Evolutionary conservation across 371 early-diverging fungal genomes (phyloP).

Genomic region (Lichtheimia hyalospora): DNA sequence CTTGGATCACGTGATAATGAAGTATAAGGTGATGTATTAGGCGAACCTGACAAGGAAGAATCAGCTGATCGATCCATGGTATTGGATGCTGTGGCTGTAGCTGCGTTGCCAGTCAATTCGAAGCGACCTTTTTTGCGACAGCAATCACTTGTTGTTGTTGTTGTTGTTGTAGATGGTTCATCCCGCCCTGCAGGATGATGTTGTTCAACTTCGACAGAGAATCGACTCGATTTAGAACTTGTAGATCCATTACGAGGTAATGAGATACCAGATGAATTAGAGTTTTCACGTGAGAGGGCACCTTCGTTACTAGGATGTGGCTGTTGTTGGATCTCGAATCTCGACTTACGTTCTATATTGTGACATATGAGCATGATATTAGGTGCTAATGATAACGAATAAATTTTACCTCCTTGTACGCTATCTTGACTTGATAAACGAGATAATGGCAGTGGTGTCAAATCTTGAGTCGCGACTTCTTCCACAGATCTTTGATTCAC

Average conservation of each 20-base stretch:
- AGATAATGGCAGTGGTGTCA: conserved; percentile 8
- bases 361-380: background rate
- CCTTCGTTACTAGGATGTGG: conserved; percentile 2
- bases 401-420: conserved; percentile 9
- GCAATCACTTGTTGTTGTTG: conserved; percentile 7
- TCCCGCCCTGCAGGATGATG: conserved; percentile 9
- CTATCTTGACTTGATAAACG: conserved; percentile 17
- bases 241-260: conserved; percentile 20
- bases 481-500: conserved; percentile 34
- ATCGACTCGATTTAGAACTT: conserved; percentile 22
- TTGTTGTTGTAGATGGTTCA: background rate
- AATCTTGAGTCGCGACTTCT: conserved; percentile 1
- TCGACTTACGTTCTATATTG: conserved; percentile 19
- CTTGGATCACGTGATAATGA: conserved; percentile 29
- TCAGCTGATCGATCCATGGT: conserved; percentile 1
- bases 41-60: conserved; percentile 19
- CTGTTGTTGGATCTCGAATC: conserved; percentile 23
- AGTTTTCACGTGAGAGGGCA: conserved; percentile 37
- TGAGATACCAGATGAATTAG: conserved; percentile 32
- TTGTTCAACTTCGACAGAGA: conserved; percentile 21
- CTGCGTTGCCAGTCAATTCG: conserved; percentile 30
- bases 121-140: conserved; percentile 47
- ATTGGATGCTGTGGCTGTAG: background rate
- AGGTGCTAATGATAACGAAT: background rate
- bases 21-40: conserved; percentile 23